Base-by-base conservation (phyloP, 2,329 filamentous ascomycete genomes). In the Clathrospora elynae region DNA sequence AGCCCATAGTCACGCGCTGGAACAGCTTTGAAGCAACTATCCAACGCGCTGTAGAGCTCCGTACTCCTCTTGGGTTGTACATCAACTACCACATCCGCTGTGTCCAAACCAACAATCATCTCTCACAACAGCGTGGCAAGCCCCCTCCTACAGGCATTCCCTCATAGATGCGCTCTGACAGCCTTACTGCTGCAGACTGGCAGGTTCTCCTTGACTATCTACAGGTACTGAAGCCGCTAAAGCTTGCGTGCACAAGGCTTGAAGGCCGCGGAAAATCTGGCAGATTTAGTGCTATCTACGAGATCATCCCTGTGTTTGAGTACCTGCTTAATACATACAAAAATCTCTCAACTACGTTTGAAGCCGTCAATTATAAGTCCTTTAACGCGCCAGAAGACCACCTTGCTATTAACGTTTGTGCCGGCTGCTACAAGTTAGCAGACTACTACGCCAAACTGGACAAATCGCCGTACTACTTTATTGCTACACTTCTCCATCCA, bases 1-100 rank as follows among this genome's bases (percentile, higher is more conserved):
- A 38, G 34, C 35, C 34, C 7, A 29, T 45, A n/a, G 18, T 26
- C 11, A n/a, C n/a, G n/a, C n/a, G 33, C 36, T 40, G 10, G 36
- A 40, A 40, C 29, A 19, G 12, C 9, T 40, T 11, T 22, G 34
- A 11, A 17, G 19, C 6, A 18, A 13, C 23, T 19, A 34, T 41
- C 26, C 5, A 24, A 22, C 18, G 38, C 18, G 38, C 38, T 34
- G 22, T 25, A 25, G 10, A 34, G 18, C 18, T 41, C 4, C 10
- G n/a, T 10, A 5, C 24, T 5, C 18, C 38, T 26, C 5, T 41
- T 28, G 28, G 28, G 12, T 7, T 14, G 7, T 41, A 41, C 18
- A 24, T 17, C 6, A 18, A 33, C 6, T 16, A 34, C 14, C 9
- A 41, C 12, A 33, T 41, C 10, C 13, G 28, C 8, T 7, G 11